Base-by-base conservation (phyloP, 352 stramenopile genomes). In the Pythium aquatile region DNA sequence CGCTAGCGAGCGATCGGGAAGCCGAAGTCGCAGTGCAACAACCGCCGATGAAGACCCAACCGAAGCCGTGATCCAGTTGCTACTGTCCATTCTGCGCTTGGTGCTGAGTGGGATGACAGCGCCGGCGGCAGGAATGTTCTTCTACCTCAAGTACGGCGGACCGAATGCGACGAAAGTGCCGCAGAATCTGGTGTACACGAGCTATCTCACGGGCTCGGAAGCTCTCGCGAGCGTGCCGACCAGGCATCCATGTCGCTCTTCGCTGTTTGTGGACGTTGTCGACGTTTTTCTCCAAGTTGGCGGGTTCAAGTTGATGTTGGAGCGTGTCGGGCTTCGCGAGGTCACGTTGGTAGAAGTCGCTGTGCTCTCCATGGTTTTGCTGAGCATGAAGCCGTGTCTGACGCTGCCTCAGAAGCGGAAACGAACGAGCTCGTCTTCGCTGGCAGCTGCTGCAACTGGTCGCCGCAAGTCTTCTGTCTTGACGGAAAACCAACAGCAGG, bases 221-320 rank as follows among this genome's bases (percentile, higher is more conserved):
- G 74, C 72, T 3, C 58, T 91, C n/a, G 65, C 68, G 3, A 73
- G 73, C 1, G 74, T 92, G 16, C 83, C 78, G 30, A 78, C 77
- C 30, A 79, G 81, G 32, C 85, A 91, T 49, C 87, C 87, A 37
- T 91, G 78, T 30, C 76, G 87, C 17, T 94, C 85, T 17, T 77
- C 88, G 35, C 91, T 91, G 49, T 96, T 80, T 65, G 81, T 94
- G 56, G 85, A 93, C 65, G 90, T 83, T n/a, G 61, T 94, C 16
- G 87, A 96, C 28, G 62, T 89, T 26, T 94, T 96, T 60, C 65
- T 96, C 9, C 87, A 96, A 81, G 83, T 78, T 2, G 84, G 85
- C 57, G 87, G 87, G 3, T 90, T 91, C 39, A 76, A 73, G 8
- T 75, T 92, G 29, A 85, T 96, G 47, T 66, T 93, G 35, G 71